A percentile compares a stretch with the other conserved stretches of the same genome.
These are phyloP conservation scores for Colletotrichum cordylinicola DNA, from an alignment of 2,329 filamentous ascomycete species.

Conservation along the genomic window DNA sequence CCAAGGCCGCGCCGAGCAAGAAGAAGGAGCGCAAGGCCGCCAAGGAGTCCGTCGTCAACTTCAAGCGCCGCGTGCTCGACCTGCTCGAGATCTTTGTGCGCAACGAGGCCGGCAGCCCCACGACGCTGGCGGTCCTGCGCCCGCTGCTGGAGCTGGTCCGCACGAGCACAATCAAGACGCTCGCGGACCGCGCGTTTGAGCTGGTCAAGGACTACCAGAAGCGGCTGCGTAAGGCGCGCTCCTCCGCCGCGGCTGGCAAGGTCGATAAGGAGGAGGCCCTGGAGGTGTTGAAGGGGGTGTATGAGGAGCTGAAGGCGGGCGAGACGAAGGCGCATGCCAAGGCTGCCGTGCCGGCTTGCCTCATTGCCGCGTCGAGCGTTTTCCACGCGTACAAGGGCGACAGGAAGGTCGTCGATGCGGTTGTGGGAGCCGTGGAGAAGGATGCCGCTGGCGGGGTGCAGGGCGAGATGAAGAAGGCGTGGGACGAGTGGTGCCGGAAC, in stretches of 20 bases:
- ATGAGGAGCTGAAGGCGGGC: slow-evolving; percentile 67
- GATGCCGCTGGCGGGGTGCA: slow-evolving; percentile 17
- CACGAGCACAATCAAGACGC: slow-evolving; percentile 76
- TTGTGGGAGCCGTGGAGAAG: slow-evolving; percentile 70
- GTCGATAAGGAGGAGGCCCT: slow-evolving; percentile 50
- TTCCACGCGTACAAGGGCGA: slow-evolving; percentile 58
- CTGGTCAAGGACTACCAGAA: slow-evolving; percentile 77
- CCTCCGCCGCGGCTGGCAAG: slow-evolving; percentile 43
- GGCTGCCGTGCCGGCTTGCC: slow-evolving; percentile 75
- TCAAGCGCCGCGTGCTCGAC: slow-evolving; percentile 93
- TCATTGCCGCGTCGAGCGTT: slow-evolving; percentile 70
- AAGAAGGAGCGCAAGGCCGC: slow-evolving; percentile 89
- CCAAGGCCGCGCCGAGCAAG: slow-evolving; percentile 66
- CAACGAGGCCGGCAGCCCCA: slow-evolving; percentile 71
- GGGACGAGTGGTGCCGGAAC: slow-evolving; percentile 22
- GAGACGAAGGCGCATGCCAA: slow-evolving; percentile 74
- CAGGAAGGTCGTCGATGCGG: slow-evolving; percentile 60
- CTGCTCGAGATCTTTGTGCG: slow-evolving; percentile 85
- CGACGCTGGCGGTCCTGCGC: slow-evolving; percentile 73
- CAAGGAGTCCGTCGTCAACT: slow-evolving; percentile 87
- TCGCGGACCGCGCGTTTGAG: slow-evolving; percentile 75
- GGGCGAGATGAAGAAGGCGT: slow-evolving; percentile 14
- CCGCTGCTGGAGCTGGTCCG: slow-evolving; percentile 80
- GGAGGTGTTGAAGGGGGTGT: slow-evolving; percentile 68
- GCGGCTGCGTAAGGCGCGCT: slow-evolving; percentile 62